Conservation (phyloP, 202 grass and related monocot genomes). For the Elaeis oleifera region DNA sequence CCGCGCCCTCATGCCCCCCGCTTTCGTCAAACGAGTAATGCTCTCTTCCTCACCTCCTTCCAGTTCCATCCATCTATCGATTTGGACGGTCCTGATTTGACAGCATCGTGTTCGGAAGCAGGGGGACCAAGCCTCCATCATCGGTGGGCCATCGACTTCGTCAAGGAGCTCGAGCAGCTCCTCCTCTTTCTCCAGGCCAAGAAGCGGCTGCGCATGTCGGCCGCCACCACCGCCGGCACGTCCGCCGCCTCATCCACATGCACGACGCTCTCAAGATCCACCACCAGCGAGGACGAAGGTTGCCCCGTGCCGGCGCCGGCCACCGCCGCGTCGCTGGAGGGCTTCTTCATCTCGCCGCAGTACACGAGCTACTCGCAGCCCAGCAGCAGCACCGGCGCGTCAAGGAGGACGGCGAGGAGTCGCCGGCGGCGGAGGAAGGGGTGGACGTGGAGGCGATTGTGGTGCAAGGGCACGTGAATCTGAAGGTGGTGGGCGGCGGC, state of each 20-base stretch:
- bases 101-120: not conserved
- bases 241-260: no score
- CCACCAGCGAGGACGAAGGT: no score
- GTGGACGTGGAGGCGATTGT: conserved; percentile 78
- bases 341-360: conserved; percentile 83
- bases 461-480: conserved; percentile 73
- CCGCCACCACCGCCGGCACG: no score
- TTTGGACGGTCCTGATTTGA: not conserved
- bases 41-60: no score
- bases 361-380: conserved; percentile 45
- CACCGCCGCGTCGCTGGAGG: conserved; percentile 16
- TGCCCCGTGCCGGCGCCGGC: not conserved
- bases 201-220: conserved; percentile 22
- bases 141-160: conserved; percentile 84
- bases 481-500: conserved; percentile 58
- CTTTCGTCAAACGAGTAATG: conserved; percentile 65
- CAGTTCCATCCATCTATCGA: not conserved
- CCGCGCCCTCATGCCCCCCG: conserved; percentile 61
- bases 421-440: conserved; percentile 1
- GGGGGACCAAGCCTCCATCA: conserved; percentile 93
- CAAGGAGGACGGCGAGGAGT: conserved; percentile 14
- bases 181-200: conserved; percentile 56
- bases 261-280: no score
- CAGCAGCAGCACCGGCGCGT: not conserved
- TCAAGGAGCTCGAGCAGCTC: conserved; percentile 88